Conservation (phyloP, 129 eudicot species). For the Scalesia atractyloides region DNA sequence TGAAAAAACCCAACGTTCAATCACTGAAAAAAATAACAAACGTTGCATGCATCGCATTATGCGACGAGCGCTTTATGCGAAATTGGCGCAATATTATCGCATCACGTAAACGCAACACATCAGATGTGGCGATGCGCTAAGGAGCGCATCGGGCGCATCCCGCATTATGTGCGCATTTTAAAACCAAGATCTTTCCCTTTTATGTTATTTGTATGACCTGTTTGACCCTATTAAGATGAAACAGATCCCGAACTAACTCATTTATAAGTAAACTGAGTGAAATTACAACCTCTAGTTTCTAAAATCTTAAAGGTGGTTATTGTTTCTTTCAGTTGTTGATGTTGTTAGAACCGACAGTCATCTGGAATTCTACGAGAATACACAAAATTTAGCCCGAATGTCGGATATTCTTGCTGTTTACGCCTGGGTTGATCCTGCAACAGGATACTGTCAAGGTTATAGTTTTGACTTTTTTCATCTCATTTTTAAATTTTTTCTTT, state of each 20-base stretch:
- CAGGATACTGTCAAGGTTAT: constrained; percentile 97
- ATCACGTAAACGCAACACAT: no score
- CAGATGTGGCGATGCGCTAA: no score
- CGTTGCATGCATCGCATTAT: no score
- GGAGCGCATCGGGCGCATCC: no score
- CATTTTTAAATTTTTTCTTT: neutral
- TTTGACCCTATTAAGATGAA: neutral
- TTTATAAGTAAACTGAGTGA: neutral
- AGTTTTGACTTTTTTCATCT: constrained; percentile 17
- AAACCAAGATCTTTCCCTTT: neutral
- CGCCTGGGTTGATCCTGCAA: constrained; percentile 97
- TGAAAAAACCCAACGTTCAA: no score
- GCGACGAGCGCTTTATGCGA: no score
- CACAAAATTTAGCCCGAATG: constrained; percentile 93
- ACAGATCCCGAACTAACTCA: neutral
- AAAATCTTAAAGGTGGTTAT: neutral
- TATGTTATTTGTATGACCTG: neutral
- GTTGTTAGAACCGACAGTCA: constrained; percentile 96
- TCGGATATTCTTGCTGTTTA: constrained; percentile 98
- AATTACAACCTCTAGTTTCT: constrained; percentile 8
- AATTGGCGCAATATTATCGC: no score
- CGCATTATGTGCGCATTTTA: no score
- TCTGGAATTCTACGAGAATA: constrained; percentile 86
- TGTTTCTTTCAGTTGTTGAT: constrained; percentile 69
- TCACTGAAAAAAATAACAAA: no score